A percentile compares a stretch with the other conserved stretches of the same genome.
These are phyloP conservation scores for Capsicum rhomboideum DNA, from an alignment of 257 asterid genomes.

Conservation along the genomic window DNA sequence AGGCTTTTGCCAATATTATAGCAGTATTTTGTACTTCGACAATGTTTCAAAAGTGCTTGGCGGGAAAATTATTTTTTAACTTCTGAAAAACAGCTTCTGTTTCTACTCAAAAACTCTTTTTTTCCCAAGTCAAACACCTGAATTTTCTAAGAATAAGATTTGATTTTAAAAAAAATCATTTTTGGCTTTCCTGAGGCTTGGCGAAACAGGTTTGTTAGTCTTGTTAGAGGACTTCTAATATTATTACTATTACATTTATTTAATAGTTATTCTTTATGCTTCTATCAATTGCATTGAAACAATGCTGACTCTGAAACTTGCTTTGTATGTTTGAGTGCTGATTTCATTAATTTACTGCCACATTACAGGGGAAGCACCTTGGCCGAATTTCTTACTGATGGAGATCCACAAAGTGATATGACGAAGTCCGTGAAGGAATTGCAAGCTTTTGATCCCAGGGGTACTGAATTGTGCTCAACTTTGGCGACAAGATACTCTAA, in stretches of 20 bases:
- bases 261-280: not conserved
- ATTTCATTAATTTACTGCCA: not conserved
- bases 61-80: too few species aligned
- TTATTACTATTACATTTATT: not conserved
- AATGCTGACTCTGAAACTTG: too few species aligned
- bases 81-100: too few species aligned
- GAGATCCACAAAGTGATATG: constrained; percentile 36
- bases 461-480: constrained; percentile 31
- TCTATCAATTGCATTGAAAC: not conserved
- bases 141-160: too few species aligned
- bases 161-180: too few species aligned
- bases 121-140: too few species aligned
- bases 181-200: too few species aligned
- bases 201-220: not conserved
- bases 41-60: too few species aligned
- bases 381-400: constrained; percentile 53
- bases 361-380: constrained; percentile 45
- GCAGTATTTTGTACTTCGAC: too few species aligned
- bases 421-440: constrained; percentile 44
- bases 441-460: constrained; percentile 21
- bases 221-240: not conserved
- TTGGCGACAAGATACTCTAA: constrained; percentile 43
- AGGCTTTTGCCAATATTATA: too few species aligned
- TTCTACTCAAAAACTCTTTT: too few species aligned
- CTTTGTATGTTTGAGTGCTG: not conserved